A percentile compares a stretch with the other conserved stretches of the same genome.
phyloP scores from a whole-genome alignment of 2,329 filamentous ascomycete species.

The Xenosphaeropsis pyriputrescens region DNA sequence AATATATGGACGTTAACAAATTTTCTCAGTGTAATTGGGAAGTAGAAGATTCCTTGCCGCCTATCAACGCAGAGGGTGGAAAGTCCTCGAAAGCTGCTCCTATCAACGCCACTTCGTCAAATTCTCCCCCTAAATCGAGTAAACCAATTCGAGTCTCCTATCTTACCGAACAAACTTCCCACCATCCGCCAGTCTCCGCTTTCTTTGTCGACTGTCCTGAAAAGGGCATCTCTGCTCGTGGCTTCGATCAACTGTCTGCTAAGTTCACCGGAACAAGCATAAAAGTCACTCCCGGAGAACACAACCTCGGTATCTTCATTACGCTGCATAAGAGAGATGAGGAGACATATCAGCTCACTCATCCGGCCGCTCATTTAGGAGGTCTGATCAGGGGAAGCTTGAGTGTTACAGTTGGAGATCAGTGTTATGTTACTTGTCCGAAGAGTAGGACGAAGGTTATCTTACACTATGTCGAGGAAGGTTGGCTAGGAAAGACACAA shows the following conservation, averaged over 20 bases:
- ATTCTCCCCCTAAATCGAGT: conserved; percentile 4
- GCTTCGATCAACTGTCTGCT: conserved; percentile 91
- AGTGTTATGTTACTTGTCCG: conserved; percentile 78
- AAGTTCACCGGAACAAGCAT: conserved; percentile 96
- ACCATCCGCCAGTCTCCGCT: conserved; percentile 93
- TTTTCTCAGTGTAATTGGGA: conserved; percentile 80
- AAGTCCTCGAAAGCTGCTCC: conserved; percentile 2
- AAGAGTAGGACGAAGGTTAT: conserved; percentile 86
- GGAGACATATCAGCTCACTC: conserved; percentile 89
- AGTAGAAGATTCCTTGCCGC: conserved; percentile 62
- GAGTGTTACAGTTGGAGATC: conserved; percentile 79
- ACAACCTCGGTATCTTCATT: conserved; percentile 94
- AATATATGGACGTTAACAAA: conserved; percentile 1
- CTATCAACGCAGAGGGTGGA: conserved; percentile 26
- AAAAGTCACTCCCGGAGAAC: conserved; percentile 78
- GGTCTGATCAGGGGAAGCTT: conserved; percentile 79
- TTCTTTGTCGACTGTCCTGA: conserved; percentile 90
- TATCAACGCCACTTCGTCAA: conserved; percentile 14
- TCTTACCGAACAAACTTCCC: conserved; percentile 92
- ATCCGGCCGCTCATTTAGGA: conserved; percentile 84
- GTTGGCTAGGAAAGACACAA: conserved; percentile 82
- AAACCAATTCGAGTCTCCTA: conserved; percentile 69
- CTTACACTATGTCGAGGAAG: conserved; percentile 83
- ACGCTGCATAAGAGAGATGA: conserved; percentile 64
- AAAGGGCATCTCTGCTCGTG: conserved; percentile 73